These are phyloP conservation scores for Fomitopsis palustris DNA, from an alignment of 1,284 basidiomycete species.

Conservation along the genomic window DNA sequence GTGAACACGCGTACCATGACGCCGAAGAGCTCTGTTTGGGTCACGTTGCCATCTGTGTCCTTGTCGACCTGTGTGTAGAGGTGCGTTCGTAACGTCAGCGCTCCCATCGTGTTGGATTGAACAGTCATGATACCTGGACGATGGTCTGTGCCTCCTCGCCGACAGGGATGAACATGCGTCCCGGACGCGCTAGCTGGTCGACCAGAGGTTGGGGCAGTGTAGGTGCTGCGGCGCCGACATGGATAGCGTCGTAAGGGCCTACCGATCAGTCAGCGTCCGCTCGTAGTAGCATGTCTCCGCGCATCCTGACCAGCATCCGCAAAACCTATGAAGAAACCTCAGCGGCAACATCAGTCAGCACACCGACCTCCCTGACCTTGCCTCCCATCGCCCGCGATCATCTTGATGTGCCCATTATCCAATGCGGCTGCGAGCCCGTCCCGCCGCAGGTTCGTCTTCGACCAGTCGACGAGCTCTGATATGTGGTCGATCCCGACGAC, in stretches of 20 bases:
- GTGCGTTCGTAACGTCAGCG: neutral
- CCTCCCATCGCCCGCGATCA: slow-evolving; percentile 82
- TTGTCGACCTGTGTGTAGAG: slow-evolving; percentile 70
- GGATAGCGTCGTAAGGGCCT: slow-evolving; percentile 87
- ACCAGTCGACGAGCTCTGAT: slow-evolving; percentile 70
- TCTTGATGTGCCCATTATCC: slow-evolving; percentile 49
- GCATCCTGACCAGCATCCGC: slow-evolving; percentile 1
- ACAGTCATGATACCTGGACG: slow-evolving; percentile 20
- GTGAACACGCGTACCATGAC: slow-evolving; percentile 54
- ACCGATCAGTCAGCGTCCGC: slow-evolving; percentile 9
- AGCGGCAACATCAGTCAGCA: neutral
- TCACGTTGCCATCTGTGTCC: slow-evolving; percentile 67
- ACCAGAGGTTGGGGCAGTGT: slow-evolving; percentile 71
- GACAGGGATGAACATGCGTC: slow-evolving; percentile 93
- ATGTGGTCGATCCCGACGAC: slow-evolving; percentile 95
- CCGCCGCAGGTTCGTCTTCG: slow-evolving; percentile 60
- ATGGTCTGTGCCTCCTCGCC: slow-evolving; percentile 65
- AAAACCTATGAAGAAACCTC: neutral
- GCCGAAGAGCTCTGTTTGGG: slow-evolving; percentile 69
- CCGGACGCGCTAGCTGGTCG: slow-evolving; percentile 80
- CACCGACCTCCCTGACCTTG: slow-evolving; percentile 43
- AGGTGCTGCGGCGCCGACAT: slow-evolving; percentile 92
- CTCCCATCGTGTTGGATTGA: neutral
- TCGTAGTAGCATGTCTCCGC: neutral
- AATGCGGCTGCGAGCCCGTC: slow-evolving; percentile 64